phyloP scores from a whole-genome alignment of 2,329 filamentous ascomycete species.

The Penicillium brasilianum region DNA sequence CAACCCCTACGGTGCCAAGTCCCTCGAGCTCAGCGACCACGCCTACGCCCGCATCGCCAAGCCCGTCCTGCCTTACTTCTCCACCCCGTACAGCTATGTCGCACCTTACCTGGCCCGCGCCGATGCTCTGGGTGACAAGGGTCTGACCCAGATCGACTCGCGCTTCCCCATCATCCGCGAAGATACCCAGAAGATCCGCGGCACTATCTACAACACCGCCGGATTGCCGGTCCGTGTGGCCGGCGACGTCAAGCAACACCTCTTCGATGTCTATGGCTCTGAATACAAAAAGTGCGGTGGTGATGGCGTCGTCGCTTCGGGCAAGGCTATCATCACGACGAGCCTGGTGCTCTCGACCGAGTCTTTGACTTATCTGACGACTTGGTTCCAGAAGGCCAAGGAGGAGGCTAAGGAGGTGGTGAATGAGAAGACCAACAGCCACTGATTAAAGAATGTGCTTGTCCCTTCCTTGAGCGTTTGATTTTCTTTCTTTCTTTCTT shows the following conservation, averaged over 20 bases:
- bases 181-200: conserved; percentile 72
- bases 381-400: conserved; percentile 66
- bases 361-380: conserved; percentile 65
- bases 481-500: conserved; percentile 11
- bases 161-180: conserved; percentile 76
- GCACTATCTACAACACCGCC: conserved; percentile 65
- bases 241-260: conserved; percentile 58
- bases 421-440: conserved; percentile 54
- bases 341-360: conserved; percentile 70
- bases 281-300: conserved; percentile 56
- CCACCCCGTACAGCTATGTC: conserved; percentile 79
- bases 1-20: conserved; percentile 83
- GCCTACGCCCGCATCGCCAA: conserved; percentile 78
- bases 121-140: conserved; percentile 75
- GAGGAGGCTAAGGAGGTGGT: conserved; percentile 61
- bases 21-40: conserved; percentile 73
- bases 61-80: conserved; percentile 77
- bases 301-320: conserved; percentile 67
- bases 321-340: conserved; percentile 73
- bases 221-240: conserved; percentile 67
- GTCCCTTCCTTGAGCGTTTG: conserved; percentile 13
- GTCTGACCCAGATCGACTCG: conserved; percentile 71
- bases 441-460: conserved; percentile 21
- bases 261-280: conserved; percentile 49
- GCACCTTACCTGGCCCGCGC: conserved; percentile 83